Percentiles rank a stretch among this genome's conserved stretches.
These are phyloP conservation scores for Debaryomyces hansenii DNA, from an alignment of 805 yeast species.

Conservation along the genomic window DNA sequence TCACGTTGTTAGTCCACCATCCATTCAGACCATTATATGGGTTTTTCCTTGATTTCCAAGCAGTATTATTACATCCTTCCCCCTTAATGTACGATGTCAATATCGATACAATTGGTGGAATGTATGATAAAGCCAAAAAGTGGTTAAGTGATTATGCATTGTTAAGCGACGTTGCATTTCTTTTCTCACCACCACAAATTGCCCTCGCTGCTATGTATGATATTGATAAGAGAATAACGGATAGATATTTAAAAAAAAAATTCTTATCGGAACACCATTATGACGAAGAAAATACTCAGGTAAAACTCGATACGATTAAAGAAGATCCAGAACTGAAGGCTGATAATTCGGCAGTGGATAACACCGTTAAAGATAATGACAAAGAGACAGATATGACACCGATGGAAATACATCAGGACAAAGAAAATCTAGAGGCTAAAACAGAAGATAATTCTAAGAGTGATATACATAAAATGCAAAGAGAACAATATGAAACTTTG, in stretches of 20 bases:
- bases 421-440: conserved; percentile 13
- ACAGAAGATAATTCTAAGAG: conserved; percentile 1
- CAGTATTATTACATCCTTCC: conserved; percentile 42
- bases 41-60: conserved; percentile 86
- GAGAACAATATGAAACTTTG: conserved; percentile 43
- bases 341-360: background rate
- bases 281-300: conserved; percentile 15
- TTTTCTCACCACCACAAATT: conserved; percentile 92
- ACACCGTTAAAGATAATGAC: conserved; percentile 8
- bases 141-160: conserved; percentile 63
- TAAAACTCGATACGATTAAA: conserved; percentile 9
- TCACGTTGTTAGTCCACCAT: conserved; percentile 84
- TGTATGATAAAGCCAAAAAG: conserved; percentile 69
- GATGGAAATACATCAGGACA: conserved; percentile 8
- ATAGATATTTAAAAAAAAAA: conserved; percentile 66
- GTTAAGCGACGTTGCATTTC: conserved; percentile 71
- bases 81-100: conserved; percentile 46
- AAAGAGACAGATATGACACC: conserved; percentile 4
- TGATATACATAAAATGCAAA: conserved; percentile 8
- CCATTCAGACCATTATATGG: conserved; percentile 92
- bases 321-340: conserved; percentile 12
- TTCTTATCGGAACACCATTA: conserved; percentile 33
- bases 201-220: conserved; percentile 83
- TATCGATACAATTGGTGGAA: conserved; percentile 57
- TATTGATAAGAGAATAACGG: conserved; percentile 62